Conservation (phyloP, 2,329 filamentous ascomycete species). For the Sphaerulina vaccinii region DNA sequence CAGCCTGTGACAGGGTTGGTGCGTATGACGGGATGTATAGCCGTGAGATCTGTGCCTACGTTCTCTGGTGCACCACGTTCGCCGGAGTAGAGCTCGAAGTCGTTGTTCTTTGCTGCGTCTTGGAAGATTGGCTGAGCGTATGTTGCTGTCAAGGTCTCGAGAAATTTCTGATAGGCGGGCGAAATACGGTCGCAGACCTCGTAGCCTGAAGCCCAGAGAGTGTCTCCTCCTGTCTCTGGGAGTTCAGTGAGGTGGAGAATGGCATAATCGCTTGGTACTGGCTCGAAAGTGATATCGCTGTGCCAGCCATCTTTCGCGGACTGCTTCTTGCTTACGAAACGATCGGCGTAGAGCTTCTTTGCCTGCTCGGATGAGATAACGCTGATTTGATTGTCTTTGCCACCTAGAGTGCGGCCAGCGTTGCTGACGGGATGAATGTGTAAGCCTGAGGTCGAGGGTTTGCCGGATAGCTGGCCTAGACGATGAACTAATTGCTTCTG, state of each 20-base stretch:
- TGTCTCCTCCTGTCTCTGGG: conserved; percentile 56
- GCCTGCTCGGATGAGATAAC: conserved; percentile 39
- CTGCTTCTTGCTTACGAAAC: conserved; percentile 32
- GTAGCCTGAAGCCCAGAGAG: conserved; percentile 66
- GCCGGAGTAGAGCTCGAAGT: conserved; percentile 19
- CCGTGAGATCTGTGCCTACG: conserved; percentile 20
- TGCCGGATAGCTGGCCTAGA: conserved; percentile 59
- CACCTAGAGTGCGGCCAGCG: conserved; percentile 42
- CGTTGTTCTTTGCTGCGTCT: conserved; percentile 21
- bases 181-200: conserved; percentile 65
- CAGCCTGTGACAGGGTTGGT: conserved; percentile 62
- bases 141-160: conserved; percentile 59
- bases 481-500: conserved; percentile 62
- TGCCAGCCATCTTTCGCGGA: conserved; percentile 41
- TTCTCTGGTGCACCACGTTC: conserved; percentile 28
- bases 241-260: conserved; percentile 57
- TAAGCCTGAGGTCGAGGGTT: conserved; percentile 55
- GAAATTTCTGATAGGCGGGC: conserved; percentile 55
- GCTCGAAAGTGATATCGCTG: conserved; percentile 65
- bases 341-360: conserved; percentile 37
- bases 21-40: conserved; percentile 52
- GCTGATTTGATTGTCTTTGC: conserved; percentile 37
- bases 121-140: conserved; percentile 37
- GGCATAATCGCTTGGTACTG: conserved; percentile 62
- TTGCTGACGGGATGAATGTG: conserved; percentile 62